phyloP scores from a whole-genome alignment of 306 rosid species.

The Trifolium fragiferum region DNA sequence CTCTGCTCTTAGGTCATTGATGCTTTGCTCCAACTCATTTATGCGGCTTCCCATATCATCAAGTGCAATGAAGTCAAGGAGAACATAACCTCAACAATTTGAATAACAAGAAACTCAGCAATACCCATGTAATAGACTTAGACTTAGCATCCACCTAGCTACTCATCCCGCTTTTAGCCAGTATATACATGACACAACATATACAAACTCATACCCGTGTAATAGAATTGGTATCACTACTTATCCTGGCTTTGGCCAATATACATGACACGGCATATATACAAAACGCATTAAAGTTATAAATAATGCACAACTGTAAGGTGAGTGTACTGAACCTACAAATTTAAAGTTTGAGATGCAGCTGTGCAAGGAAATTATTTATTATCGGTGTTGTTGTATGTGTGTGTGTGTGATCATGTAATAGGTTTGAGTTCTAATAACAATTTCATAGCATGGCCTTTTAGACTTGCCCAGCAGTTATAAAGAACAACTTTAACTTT shows the following conservation, averaged over 20 bases:
- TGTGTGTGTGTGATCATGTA: background rate
- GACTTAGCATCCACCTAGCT: conserved; percentile 24
- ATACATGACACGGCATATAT: conserved; percentile 11
- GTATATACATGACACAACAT: conserved; percentile 14
- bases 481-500: conserved; percentile 1
- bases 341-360: background rate
- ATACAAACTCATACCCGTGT: background rate
- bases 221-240: conserved; percentile 37
- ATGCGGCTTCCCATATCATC: conserved; percentile 98
- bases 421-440: background rate
- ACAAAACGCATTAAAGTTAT: conserved; percentile 1
- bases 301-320: conserved; percentile 21
- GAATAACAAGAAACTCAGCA: conserved; percentile 27
- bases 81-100: conserved; percentile 39
- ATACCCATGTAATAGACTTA: conserved; percentile 22
- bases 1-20: conserved; percentile 82
- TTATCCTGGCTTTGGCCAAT: conserved; percentile 28
- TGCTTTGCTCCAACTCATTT: conserved; percentile 92
- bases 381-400: conserved; percentile 1
- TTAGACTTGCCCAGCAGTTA: conserved; percentile 7
- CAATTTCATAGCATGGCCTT: conserved; percentile 2
- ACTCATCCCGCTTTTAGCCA: conserved; percentile 24
- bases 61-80: conserved; percentile 79
- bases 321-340: conserved; percentile 13
- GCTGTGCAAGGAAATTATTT: background rate